phyloP scores from a whole-genome alignment of 768 basidiomycete genomes.

The Hysterangium stoloniferum region DNA sequence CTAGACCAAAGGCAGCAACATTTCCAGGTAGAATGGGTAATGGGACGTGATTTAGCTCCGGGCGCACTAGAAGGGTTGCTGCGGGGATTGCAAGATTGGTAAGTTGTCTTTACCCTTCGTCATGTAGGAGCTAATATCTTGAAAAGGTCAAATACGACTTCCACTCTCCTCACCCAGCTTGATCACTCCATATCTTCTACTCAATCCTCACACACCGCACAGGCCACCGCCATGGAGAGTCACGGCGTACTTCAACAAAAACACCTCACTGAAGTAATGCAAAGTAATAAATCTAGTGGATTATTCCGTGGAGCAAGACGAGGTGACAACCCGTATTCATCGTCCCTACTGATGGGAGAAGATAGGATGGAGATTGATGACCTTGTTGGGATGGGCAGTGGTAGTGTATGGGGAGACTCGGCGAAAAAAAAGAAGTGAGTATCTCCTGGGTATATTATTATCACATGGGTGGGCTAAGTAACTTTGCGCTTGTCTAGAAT shows the following conservation, averaged over 20 bases:
- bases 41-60: conserved; percentile 87
- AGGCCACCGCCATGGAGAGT: conserved; percentile 42
- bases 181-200: conserved; percentile 51
- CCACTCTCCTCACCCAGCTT: conserved; percentile 61
- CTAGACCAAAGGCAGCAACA: conserved; percentile 89
- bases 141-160: conserved; percentile 44
- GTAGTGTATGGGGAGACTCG: not conserved
- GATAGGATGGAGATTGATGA: conserved; percentile 67
- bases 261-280: conserved; percentile 44
- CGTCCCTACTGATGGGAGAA: conserved; percentile 8
- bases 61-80: conserved; percentile 56
- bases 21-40: conserved; percentile 86
- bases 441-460: not conserved
- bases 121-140: not conserved
- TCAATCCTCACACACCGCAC: conserved; percentile 41
- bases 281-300: conserved; percentile 44
- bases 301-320: conserved; percentile 16
- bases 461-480: not conserved
- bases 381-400: conserved; percentile 16
- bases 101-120: conserved; percentile 17
- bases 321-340: conserved; percentile 15
- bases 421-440: conserved; percentile 10
- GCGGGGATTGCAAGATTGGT: conserved; percentile 62
- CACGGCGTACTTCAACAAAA: conserved; percentile 54
- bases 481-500: not conserved